Evolutionary conservation across 495 filamentous ascomycete species (phyloP).

Genomic region (Penicillium subrubescens): DNA sequence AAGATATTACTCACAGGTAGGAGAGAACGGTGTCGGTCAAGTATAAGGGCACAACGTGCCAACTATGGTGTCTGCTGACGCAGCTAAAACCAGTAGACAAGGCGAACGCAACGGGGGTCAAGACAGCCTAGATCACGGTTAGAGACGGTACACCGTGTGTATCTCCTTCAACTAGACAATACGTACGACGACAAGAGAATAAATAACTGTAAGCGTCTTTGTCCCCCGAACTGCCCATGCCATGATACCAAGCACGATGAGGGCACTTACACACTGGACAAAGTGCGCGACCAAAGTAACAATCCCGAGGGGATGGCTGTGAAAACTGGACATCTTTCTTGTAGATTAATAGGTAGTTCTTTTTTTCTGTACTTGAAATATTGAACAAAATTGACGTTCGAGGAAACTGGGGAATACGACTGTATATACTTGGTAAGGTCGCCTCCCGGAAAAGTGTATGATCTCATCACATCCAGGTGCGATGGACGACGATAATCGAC

Average conservation of each 20-base stretch:
- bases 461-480: neutral
- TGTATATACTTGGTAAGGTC: neutral
- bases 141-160: neutral
- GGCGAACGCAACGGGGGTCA: conserved; percentile 13
- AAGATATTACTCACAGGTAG: conserved; percentile 16
- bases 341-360: too few relatives aligned
- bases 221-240: conserved; percentile 23
- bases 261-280: conserved; percentile 18
- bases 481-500: neutral
- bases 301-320: conserved; percentile 11
- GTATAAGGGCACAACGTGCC: conserved; percentile 19
- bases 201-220: conserved; percentile 28
- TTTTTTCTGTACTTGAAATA: too few relatives aligned
- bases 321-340: conserved; percentile 4
- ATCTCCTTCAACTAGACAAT: neutral
- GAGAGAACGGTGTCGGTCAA: conserved; percentile 14
- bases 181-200: conserved; percentile 21
- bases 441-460: conserved; percentile 1
- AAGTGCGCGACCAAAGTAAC: conserved; percentile 16
- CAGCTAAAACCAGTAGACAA: conserved; percentile 14
- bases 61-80: conserved; percentile 7
- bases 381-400: too few relatives aligned
- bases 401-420: too few relatives aligned
- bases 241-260: conserved; percentile 27
- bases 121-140: conserved; percentile 8